phyloP scores from a whole-genome alignment of 2,329 filamentous ascomycete species.

The Fusarium sp. region DNA sequence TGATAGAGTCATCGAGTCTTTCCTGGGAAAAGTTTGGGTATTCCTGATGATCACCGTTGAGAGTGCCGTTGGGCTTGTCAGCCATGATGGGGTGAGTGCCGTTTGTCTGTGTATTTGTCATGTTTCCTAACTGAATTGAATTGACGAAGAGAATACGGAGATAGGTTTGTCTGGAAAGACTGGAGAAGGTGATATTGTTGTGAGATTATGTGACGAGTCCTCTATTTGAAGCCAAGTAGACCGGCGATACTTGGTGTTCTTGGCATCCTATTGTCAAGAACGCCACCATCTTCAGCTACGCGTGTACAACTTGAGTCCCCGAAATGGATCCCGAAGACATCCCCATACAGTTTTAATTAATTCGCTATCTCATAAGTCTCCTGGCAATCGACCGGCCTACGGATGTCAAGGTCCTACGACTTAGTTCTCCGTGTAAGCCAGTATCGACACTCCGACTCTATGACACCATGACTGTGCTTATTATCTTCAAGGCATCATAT shows the following conservation, averaged over 20 bases:
- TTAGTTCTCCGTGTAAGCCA: not conserved
- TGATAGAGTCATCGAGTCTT: not conserved
- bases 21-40: not conserved
- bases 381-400: too few species aligned
- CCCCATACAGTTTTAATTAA: not conserved
- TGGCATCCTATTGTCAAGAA: not conserved
- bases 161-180: fast-evolving
- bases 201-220: not conserved
- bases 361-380: fast-evolving
- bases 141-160: fast-evolving
- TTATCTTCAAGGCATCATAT: not conserved
- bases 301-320: not conserved
- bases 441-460: too few species aligned
- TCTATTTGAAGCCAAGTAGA: constrained; percentile 9
- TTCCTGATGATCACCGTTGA: not conserved
- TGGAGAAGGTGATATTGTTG: fast-evolving
- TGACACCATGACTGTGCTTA: not conserved
- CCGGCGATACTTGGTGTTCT: not conserved
- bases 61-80: not conserved
- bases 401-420: not conserved
- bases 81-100: not conserved
- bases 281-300: not conserved
- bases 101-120: not conserved
- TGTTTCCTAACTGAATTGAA: not conserved
- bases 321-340: constrained; percentile 12